Evolutionary conservation across 805 yeast genomes (phyloP), one percentile per base, ranked within the genome.

Genomic region (Starmerella scarabaei): DNA sequence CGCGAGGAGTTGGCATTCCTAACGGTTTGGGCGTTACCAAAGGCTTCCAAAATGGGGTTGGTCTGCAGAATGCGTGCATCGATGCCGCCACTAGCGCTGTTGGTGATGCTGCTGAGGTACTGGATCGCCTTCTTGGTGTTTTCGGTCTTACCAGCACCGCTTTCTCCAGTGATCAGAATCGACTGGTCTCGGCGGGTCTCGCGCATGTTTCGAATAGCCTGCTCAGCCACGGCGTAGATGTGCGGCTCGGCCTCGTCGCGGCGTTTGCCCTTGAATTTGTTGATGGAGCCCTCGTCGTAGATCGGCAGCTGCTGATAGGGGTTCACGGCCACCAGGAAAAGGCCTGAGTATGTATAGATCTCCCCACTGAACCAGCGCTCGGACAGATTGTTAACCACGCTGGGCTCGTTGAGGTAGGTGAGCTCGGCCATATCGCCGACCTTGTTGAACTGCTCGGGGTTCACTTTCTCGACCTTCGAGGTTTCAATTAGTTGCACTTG

Each of bases 131-230:
- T 85, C 59, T 91, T 91, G 4, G 99, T 91, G 51, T 84, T 91
- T 62, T 91, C 98, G 0, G 99, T 91, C 57, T 91, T 91, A 38
- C 99, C 99, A 0, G 99, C 98, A 50, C 99, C 99, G 19, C 93
- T 80, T 57, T 91, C 99, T 48, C 99, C 99, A 0, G 98, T 91
- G n/a, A 91, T 96, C 36, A 91, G 66, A 40, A 91, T 84, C 11
- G 93, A 77, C 63, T 91, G 98, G 58, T 86, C 80, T 52, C 75
- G 75, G 37, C 65, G 68, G 48, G 80, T 77, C 11, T 69, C 66
- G 11, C 83, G 63, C 56, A 91, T 64, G 52, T 77, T 80, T 47
- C 83, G 72, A 51, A 76, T 82, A 1, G 97, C 93, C 35, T 75
- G 74, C 53, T 91, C 94, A 0, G 94, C 80, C 23, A 81, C 76